Evolutionary conservation across 352 stramenopile genomes (phyloP).

Genomic region (Pythium aquatile): DNA sequence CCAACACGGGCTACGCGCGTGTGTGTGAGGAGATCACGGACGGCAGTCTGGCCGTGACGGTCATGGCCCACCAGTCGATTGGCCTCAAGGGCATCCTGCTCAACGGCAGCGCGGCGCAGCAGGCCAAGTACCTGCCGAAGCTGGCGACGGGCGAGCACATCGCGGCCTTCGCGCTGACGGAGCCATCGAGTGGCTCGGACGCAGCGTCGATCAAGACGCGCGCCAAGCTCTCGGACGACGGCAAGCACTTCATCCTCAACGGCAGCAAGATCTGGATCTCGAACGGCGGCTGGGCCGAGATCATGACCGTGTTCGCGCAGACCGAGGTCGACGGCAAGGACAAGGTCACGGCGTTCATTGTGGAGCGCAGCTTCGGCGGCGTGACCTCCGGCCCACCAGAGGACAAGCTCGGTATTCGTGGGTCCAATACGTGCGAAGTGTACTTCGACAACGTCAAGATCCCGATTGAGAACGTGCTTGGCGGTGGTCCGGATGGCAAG

Average conservation of each 20-base stretch:
- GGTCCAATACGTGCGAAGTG: slow-evolving; percentile 96
- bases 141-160: slow-evolving; percentile 87
- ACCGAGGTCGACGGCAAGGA: slow-evolving; percentile 94
- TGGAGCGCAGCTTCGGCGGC: slow-evolving; percentile 92
- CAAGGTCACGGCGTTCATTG: slow-evolving; percentile 98
- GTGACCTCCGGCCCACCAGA: slow-evolving; percentile 92
- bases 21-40: slow-evolving; percentile 87
- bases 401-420: slow-evolving; percentile 97
- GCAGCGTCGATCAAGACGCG: slow-evolving; percentile 89
- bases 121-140: slow-evolving; percentile 89
- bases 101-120: slow-evolving; percentile 80
- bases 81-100: slow-evolving; percentile 87
- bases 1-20: slow-evolving; percentile 83
- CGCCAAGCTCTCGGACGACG: slow-evolving; percentile 87
- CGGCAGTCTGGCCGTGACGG: slow-evolving; percentile 70
- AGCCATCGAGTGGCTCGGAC: slow-evolving; percentile 90
- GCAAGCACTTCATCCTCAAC: slow-evolving; percentile 91
- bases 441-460: slow-evolving; percentile 96
- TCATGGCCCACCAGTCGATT: slow-evolving; percentile 89
- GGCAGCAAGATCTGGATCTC: slow-evolving; percentile 98
- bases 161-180: slow-evolving; percentile 86
- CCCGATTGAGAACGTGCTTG: slow-evolving; percentile 89
- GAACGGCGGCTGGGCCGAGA: slow-evolving; percentile 94
- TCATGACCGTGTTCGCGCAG: slow-evolving; percentile 98
- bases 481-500: slow-evolving; percentile 73